Conservation (phyloP, 1,284 basidiomycete species). For the Dichomitus squalens region DNA sequence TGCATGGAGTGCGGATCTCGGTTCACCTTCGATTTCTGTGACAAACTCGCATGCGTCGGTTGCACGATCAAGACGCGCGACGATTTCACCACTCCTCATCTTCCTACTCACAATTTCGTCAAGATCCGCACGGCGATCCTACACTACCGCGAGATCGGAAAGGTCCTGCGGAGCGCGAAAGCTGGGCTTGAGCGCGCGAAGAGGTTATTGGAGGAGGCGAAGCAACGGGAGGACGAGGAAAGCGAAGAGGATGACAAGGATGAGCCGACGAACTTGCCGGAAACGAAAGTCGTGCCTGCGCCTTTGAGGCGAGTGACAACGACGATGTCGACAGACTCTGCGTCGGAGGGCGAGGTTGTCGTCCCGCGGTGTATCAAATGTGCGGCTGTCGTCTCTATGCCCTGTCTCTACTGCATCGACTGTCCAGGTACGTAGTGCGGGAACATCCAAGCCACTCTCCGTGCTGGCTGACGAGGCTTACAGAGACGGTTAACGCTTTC, state of each 20-base stretch:
- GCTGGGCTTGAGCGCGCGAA: constrained; percentile 25
- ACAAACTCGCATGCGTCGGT: constrained; percentile 19
- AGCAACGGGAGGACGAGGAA: neutral
- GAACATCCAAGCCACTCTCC: neutral
- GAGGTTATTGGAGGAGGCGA: constrained; percentile 7
- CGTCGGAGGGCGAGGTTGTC: neutral
- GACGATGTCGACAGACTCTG: neutral
- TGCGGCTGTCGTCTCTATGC: constrained; percentile 10
- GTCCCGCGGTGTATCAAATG: constrained; percentile 19
- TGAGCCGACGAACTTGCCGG: neutral
- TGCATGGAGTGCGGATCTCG: constrained; percentile 27
- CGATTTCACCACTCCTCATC: constrained; percentile 27
- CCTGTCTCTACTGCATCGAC: constrained; percentile 34
- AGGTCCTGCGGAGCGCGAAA: constrained; percentile 15
- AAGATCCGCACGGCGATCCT: constrained; percentile 31
- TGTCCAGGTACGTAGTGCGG: constrained; percentile 19
- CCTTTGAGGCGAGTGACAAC: neutral
- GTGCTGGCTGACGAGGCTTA: neutral
- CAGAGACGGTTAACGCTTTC: constrained; percentile 14
- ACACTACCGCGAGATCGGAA: constrained; percentile 27
- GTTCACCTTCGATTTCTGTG: constrained; percentile 29
- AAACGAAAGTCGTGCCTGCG: neutral
- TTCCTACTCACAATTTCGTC: constrained; percentile 32
- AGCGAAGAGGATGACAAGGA: neutral
- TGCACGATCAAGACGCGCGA: constrained; percentile 11